Evolutionary conservation across 2,329 filamentous ascomycete genomes (phyloP).

Genomic region (Colletotrichum australisinense): DNA sequence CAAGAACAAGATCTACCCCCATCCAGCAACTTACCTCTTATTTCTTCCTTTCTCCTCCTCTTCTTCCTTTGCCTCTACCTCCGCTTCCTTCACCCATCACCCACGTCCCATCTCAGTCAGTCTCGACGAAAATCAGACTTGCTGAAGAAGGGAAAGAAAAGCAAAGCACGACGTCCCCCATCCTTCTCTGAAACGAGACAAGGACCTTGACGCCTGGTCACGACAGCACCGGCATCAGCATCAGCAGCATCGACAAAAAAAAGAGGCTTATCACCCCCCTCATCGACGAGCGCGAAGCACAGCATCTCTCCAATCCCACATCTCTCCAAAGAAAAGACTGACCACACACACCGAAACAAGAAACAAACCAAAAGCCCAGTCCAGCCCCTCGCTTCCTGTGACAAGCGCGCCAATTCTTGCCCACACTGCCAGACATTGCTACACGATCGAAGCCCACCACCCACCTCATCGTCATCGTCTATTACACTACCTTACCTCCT

Average conservation of each 20-base stretch:
- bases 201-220: neutral
- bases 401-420: conserved; percentile 1
- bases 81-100: neutral
- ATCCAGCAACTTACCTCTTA: neutral
- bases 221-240: neutral
- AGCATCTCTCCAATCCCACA: neutral
- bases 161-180: neutral
- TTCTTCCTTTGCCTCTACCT: neutral
- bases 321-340: neutral
- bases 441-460: neutral
- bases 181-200: conserved; percentile 20
- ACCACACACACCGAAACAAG: neutral
- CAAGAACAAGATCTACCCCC: neutral
- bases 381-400: conserved; percentile 34
- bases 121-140: neutral
- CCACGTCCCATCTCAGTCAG: neutral
- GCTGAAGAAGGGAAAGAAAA: neutral
- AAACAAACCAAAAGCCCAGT: neutral
- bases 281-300: conserved; percentile 7
- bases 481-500: no score
- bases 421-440: neutral
- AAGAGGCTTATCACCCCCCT: neutral
- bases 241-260: neutral
- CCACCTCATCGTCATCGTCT: neutral
- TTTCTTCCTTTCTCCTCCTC: neutral